Evolutionary conservation across 257 asterid species (phyloP).

Genomic region (Nicotiana benthamiana): DNA sequence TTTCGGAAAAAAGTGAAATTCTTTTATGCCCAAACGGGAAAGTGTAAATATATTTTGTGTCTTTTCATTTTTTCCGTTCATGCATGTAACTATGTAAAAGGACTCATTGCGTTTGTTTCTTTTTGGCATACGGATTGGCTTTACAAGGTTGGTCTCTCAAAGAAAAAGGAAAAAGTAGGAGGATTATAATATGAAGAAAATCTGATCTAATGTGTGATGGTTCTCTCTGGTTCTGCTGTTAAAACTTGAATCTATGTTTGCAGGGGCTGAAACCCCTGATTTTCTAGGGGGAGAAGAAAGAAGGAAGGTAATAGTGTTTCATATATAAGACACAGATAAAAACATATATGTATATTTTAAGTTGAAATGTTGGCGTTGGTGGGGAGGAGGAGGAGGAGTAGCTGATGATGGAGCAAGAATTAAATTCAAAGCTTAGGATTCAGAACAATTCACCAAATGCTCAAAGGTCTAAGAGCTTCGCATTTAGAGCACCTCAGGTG

Average conservation of each 20-base stretch:
- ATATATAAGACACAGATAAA: not conserved
- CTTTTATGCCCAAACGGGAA: no score
- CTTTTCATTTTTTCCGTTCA: not conserved
- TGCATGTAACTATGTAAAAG: slow-evolving; percentile 18
- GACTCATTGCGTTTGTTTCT: slow-evolving; percentile 45
- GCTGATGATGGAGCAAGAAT: slow-evolving; percentile 65
- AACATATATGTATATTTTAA: not conserved
- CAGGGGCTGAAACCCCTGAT: slow-evolving; percentile 34
- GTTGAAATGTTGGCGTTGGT: slow-evolving; percentile 51
- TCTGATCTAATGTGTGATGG: slow-evolving; percentile 46
- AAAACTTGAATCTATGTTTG: slow-evolving; percentile 27
- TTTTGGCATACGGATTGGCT: slow-evolving; percentile 36
- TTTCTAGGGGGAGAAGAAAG: slow-evolving; percentile 5
- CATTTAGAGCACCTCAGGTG: slow-evolving; percentile 94
- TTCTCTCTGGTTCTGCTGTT: slow-evolving; percentile 36
- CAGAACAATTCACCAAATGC: slow-evolving; percentile 45
- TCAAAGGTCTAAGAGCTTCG: slow-evolving; percentile 74
- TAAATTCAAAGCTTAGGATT: slow-evolving; percentile 66
- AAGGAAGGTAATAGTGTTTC: not conserved
- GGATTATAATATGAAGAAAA: slow-evolving; percentile 25
- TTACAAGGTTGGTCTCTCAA: slow-evolving; percentile 45
- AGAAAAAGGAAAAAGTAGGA: slow-evolving; percentile 14
- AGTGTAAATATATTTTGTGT: no score
- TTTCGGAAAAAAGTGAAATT: no score
- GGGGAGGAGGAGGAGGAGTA: slow-evolving; percentile 21